Conservation (phyloP, 2,329 filamentous ascomycete genomes). For the Aspergillus cejpii region DNA sequence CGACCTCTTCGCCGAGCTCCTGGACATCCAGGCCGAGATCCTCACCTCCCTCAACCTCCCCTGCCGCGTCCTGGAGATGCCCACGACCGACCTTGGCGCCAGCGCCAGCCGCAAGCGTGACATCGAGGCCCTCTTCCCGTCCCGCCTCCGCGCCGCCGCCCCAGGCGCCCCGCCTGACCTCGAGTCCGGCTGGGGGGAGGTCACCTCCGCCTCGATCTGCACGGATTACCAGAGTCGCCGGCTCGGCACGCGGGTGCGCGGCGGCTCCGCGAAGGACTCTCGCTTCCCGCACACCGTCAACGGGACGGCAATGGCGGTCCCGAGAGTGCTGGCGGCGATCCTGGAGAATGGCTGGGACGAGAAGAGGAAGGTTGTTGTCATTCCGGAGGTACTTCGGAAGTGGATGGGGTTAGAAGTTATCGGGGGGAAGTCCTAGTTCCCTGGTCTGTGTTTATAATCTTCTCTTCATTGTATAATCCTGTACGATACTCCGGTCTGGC, state of each 20-base stretch:
- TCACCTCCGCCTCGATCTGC: slow-evolving; percentile 84
- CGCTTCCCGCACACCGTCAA: slow-evolving; percentile 86
- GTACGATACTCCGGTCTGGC: not conserved
- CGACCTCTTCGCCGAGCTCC: slow-evolving; percentile 71
- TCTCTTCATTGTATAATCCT: not conserved
- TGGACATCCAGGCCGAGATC: slow-evolving; percentile 80
- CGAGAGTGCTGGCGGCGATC: slow-evolving; percentile 78
- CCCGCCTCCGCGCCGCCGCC: slow-evolving; percentile 46
- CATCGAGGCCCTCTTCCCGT: slow-evolving; percentile 92
- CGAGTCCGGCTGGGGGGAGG: slow-evolving; percentile 79
- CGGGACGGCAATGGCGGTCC: slow-evolving; percentile 87
- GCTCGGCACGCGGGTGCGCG: slow-evolving; percentile 66
- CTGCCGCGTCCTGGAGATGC: slow-evolving; percentile 91
- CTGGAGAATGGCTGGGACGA: slow-evolving; percentile 89
- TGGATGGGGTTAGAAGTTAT: slow-evolving; percentile 77
- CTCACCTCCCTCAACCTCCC: slow-evolving; percentile 68
- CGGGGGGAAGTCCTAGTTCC: slow-evolving; percentile 26
- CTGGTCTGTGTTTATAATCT: not conserved
- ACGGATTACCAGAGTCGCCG: slow-evolving; percentile 89
- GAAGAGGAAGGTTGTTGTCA: slow-evolving; percentile 55
- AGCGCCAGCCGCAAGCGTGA: slow-evolving; percentile 81
- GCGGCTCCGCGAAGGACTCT: slow-evolving; percentile 42
- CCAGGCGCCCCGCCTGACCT: slow-evolving; percentile 14
- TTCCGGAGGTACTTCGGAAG: slow-evolving; percentile 71
- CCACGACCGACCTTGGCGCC: slow-evolving; percentile 77